Base-by-base conservation (phyloP, 140 eudicot genomes). In the Senecio squalidus region DNA sequence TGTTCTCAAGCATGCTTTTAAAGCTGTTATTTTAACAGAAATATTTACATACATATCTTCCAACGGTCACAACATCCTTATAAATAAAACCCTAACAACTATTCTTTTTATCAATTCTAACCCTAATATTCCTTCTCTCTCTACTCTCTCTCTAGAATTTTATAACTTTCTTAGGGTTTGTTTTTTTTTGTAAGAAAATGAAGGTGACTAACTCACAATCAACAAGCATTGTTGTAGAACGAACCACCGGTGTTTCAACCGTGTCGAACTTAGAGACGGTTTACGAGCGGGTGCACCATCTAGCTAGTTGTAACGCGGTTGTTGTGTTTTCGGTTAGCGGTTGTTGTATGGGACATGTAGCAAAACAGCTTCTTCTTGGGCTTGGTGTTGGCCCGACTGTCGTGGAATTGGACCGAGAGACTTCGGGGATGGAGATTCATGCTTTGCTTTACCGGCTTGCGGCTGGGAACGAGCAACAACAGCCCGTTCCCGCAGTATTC, bases 311-410 rank as follows among this genome's bases (percentile, higher is more conserved):
- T 0, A 86, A 84, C 41, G 92, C 95, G 66, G 95, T 86, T 83
- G 95, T 86, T 68, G 69, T 86, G 40, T 82, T 86, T 57, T 69
- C 83, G 13, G 36, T 72, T 13, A 72, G 74, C 51, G 92, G 91
- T 10, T 86, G 95, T 28, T 83, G 93, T 55, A 86, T 86, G 95
- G 83, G 95, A 34, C 95, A 86, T 62, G 95, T 83, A 6, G 95
- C 80, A 0, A 86, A 86, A 65, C 95, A 78, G 60, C 85, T 86
- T 16, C 88, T 86, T 15, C 59, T 83, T 31, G 84, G 95, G 14
- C 81, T 86, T 0, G 95, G 95, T 0, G 95, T 86, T 4, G 89
- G 78, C 3, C 89, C 95, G 1, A 75, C 83, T 23, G 63, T 86
- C 21, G 81, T 80, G 5, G 93, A 86, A 56, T 61, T 86, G 28